Conservation (phyloP, 2,329 filamentous ascomycete species). For the Dendryphion nanum region DNA sequence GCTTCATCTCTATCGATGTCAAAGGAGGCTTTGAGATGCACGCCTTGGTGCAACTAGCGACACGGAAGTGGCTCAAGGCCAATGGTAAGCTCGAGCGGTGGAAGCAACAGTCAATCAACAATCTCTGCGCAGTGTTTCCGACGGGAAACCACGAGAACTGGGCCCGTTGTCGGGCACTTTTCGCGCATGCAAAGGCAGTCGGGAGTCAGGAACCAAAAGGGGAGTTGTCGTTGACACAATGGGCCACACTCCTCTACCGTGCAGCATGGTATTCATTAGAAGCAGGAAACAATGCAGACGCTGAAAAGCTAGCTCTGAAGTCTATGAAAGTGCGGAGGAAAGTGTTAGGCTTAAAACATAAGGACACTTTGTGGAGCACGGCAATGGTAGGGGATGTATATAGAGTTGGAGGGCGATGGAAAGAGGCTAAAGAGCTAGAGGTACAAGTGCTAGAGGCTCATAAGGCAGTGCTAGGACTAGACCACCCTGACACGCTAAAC, state of each 20-base stretch:
- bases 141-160: slow-evolving; percentile 29
- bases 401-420: slow-evolving; percentile 1
- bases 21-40: slow-evolving; percentile 18
- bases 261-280: slow-evolving; percentile 8
- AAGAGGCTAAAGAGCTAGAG: slow-evolving; percentile 1
- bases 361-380: slow-evolving; percentile 1
- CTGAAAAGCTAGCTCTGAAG: slow-evolving; percentile 3
- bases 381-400: slow-evolving; percentile 3
- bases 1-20: slow-evolving; percentile 7
- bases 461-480: slow-evolving; percentile 5
- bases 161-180: slow-evolving; percentile 30
- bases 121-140: slow-evolving; percentile 27
- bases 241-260: slow-evolving; percentile 4
- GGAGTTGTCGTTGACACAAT: not conserved
- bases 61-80: slow-evolving; percentile 12
- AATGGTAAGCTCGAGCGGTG: slow-evolving; percentile 24
- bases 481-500: slow-evolving; percentile 2
- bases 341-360: slow-evolving; percentile 4
- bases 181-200: slow-evolving; percentile 25
- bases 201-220: slow-evolving; percentile 1
- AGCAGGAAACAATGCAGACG: slow-evolving; percentile 1
- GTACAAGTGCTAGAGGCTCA: slow-evolving; percentile 2
- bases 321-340: slow-evolving; percentile 5
- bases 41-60: slow-evolving; percentile 17
- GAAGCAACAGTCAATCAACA: slow-evolving; percentile 26